Evolutionary conservation across 176 grass and related monocot species (phyloP).

Genomic region (Tillandsia fasciculata): DNA sequence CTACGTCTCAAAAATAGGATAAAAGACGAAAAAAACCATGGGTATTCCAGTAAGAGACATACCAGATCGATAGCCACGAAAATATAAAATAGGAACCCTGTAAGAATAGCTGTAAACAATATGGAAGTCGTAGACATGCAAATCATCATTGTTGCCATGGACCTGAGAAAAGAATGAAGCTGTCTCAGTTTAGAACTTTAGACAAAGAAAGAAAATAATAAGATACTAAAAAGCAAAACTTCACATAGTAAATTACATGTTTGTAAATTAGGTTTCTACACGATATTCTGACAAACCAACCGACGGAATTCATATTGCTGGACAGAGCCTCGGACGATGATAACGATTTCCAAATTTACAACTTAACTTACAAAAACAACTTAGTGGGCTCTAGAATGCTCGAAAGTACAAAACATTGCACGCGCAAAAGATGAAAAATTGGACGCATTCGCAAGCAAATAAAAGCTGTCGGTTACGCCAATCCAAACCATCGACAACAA

Average conservation of each 20-base stretch:
- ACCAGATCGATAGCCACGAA: conserved; percentile 55
- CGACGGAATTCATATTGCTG: background rate
- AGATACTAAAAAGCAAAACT: conserved; percentile 1
- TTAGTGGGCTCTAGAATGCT: background rate
- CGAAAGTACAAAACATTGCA: background rate
- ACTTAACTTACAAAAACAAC: background rate
- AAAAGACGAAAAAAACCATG: background rate
- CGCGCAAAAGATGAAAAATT: too few species aligned
- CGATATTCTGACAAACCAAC: background rate
- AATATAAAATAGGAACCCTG: conserved; percentile 78
- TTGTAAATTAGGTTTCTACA: background rate
- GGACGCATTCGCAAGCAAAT: too few species aligned
- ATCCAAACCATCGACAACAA: too few species aligned
- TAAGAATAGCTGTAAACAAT: conserved; percentile 74
- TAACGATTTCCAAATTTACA: background rate
- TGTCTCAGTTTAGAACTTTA: background rate
- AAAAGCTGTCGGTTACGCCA: too few species aligned
- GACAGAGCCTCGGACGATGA: background rate
- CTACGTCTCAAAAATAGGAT: too few species aligned
- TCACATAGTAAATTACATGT: background rate
- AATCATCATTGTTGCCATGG: conserved; percentile 24
- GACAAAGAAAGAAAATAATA: background rate
- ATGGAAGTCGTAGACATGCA: conserved; percentile 82
- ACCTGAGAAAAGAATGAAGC: conserved; percentile 26
- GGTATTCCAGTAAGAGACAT: conserved; percentile 2